A percentile compares a stretch with the other conserved stretches of the same genome.
Conservation (phyloP, 1,284 basidiomycete genomes). For the Mycena sp. region DNA sequence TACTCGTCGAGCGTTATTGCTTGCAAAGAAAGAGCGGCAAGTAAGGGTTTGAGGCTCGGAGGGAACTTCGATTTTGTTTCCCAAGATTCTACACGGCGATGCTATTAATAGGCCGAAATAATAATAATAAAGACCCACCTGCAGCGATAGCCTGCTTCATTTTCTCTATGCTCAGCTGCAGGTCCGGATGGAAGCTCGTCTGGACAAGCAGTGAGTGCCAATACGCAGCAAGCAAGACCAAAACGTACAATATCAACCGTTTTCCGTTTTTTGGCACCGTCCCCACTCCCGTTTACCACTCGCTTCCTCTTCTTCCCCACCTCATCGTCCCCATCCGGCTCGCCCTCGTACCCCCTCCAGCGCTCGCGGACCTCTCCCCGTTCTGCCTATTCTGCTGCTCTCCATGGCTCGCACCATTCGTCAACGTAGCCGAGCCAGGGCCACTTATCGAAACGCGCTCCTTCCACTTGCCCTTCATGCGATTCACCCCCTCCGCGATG, state of each 20-base stretch:
- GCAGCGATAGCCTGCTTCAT: conserved; percentile 70
- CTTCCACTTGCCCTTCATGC: conserved; percentile 24
- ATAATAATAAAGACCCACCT: conserved; percentile 48
- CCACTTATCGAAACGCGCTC: conserved; percentile 17
- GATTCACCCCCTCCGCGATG: conserved; percentile 37
- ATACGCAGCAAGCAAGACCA: conserved; percentile 4
- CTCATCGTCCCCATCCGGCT: conserved; percentile 50
- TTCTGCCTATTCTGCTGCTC: conserved; percentile 30
- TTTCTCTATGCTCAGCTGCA: conserved; percentile 70
- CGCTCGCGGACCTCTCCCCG: conserved; percentile 58
- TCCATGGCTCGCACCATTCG: conserved; percentile 43
- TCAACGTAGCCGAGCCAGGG: background rate
- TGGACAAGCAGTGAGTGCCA: conserved; percentile 16
- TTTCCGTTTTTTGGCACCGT: conserved; percentile 62
- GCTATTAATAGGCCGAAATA: background rate
- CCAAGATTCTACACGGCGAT: conserved; percentile 62
- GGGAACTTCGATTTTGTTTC: conserved; percentile 90
- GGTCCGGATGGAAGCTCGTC: conserved; percentile 73
- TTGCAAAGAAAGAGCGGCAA: conserved; percentile 77
- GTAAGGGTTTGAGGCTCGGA: conserved; percentile 76
- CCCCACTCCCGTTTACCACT: conserved; percentile 53
- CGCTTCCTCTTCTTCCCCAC: conserved; percentile 66
- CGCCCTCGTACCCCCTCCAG: conserved; percentile 47
- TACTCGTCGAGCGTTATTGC: conserved; percentile 90
- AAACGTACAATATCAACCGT: conserved; percentile 47